Conservation (phyloP, 2,329 filamentous ascomycete species). For the Colletotrichum trifolii region DNA sequence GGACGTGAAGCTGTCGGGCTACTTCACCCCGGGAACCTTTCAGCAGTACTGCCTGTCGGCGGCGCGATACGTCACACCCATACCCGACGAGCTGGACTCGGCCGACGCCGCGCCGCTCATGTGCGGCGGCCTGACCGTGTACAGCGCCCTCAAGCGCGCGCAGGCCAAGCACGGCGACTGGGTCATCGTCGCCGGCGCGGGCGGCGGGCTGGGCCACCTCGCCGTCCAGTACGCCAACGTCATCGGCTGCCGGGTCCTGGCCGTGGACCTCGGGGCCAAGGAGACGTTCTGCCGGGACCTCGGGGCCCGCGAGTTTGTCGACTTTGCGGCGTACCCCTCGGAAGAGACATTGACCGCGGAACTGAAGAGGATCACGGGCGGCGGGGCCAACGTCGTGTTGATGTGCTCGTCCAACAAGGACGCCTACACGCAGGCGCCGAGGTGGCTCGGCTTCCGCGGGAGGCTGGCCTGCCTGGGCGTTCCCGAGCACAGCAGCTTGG, state of each 20-base stretch:
- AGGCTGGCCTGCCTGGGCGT: slow-evolving; percentile 44
- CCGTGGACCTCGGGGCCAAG: slow-evolving; percentile 42
- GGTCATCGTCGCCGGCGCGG: slow-evolving; percentile 44
- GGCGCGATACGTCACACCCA: slow-evolving; percentile 55
- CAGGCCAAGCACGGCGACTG: slow-evolving; percentile 40
- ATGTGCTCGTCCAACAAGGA: slow-evolving; percentile 40
- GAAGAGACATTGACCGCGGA: slow-evolving; percentile 21
- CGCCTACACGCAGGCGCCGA: slow-evolving; percentile 40
- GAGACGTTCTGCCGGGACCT: slow-evolving; percentile 40
- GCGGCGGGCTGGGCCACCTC: slow-evolving; percentile 45
- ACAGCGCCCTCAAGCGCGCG: slow-evolving; percentile 60
- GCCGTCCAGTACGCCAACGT: slow-evolving; percentile 45
- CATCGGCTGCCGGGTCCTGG: slow-evolving; percentile 44
- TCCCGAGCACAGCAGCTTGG: slow-evolving; percentile 30
- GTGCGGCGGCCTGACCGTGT: slow-evolving; percentile 75
- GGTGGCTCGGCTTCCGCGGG: slow-evolving; percentile 43
- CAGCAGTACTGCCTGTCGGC: slow-evolving; percentile 40
- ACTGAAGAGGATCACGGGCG: slow-evolving; percentile 36
- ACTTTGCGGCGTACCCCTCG: slow-evolving; percentile 38
- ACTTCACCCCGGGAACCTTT: slow-evolving; percentile 42
- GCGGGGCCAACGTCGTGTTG: slow-evolving; percentile 39
- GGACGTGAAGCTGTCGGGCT: slow-evolving; percentile 40
- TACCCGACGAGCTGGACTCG: slow-evolving; percentile 49
- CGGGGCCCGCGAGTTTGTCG: slow-evolving; percentile 43
- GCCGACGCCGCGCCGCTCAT: slow-evolving; percentile 68